Conservation (phyloP, 2,329 filamentous ascomycete genomes). For the Clarireedia homoeocarpa region DNA sequence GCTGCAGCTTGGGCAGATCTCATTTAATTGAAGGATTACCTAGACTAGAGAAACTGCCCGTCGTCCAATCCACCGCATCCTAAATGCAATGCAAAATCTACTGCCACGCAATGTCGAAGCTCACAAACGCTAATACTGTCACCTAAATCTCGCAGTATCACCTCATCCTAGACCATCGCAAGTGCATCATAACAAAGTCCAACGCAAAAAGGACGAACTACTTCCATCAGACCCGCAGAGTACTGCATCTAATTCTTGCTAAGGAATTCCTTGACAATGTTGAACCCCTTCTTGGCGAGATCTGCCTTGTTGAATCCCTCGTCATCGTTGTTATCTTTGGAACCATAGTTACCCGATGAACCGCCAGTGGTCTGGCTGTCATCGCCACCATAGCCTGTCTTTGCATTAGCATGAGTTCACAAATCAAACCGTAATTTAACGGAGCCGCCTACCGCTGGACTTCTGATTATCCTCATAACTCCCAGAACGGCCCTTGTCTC, state of each 20-base stretch:
- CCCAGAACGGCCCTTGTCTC: background rate
- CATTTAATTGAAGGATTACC: no score
- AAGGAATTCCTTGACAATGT: background rate
- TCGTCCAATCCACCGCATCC: no score
- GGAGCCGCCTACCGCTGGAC: background rate
- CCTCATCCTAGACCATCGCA: background rate
- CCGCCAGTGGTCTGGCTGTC: background rate
- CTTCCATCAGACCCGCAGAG: background rate
- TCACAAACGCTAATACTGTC: no score
- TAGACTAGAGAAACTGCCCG: no score
- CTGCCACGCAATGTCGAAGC: no score
- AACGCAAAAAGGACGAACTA: background rate
- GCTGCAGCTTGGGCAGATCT: no score
- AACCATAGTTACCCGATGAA: background rate
- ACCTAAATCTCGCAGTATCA: background rate
- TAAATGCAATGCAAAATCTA: no score
- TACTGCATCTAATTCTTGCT: background rate
- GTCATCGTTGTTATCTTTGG: background rate
- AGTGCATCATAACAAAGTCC: background rate
- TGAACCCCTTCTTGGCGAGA: slow-evolving; percentile 2
- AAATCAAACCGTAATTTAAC: background rate
- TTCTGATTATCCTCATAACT: background rate
- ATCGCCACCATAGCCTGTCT: background rate
- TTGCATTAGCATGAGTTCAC: background rate
- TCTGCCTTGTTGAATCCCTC: background rate